Evolutionary conservation across 1,139 yeast genomes (phyloP), one percentile per base, ranked within the genome.

Genomic region (Wickerhamomyces sp.): DNA sequence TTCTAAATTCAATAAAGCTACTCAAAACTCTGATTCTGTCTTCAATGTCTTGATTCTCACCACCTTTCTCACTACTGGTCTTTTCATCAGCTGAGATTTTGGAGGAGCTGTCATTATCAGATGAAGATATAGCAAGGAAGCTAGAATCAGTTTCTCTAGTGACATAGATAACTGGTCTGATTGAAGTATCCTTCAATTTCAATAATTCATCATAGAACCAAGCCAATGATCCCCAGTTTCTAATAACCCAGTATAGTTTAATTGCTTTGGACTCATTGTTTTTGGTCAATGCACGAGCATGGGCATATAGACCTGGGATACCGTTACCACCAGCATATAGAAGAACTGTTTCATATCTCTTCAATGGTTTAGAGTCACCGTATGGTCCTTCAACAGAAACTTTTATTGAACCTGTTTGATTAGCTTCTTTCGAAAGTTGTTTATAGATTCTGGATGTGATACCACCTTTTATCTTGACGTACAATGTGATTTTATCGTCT

Each of bases 261-360:
- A 71, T 59, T 34, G 54, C 53, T 39, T 54, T 55, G 29, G 33
- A 13, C 35, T 49, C 36, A 8, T 29, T 27, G 18, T n/a, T 29
- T 36, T 44, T 36, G 8, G 27, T 13, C 7, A 40, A 39, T 2
- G 41, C 15, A 9, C 41, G 32, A 7, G 45, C 47, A 48, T 68
- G 64, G 26, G 66, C 56, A 50, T 62, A 64, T 26, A 73, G 55
- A 1, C 83, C 79, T 4, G 93, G 82, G 49, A 85, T 73, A 59
- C 94, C 94, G 46, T 83, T 81, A 45, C 90, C 88, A 54, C 90
- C 84, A 1, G 81, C 79, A 49, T 82, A 58, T 45, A 82, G 69
- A 14, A 81, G 60, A 7, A 70, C 69, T 37, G 73, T 75, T 46
- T 78, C 80, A 57, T 75, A 83, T 50, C 75, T 69, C 49, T 73